Base-by-base conservation (phyloP, 768 basidiomycete genomes). In the Macrocybe gigantea region DNA sequence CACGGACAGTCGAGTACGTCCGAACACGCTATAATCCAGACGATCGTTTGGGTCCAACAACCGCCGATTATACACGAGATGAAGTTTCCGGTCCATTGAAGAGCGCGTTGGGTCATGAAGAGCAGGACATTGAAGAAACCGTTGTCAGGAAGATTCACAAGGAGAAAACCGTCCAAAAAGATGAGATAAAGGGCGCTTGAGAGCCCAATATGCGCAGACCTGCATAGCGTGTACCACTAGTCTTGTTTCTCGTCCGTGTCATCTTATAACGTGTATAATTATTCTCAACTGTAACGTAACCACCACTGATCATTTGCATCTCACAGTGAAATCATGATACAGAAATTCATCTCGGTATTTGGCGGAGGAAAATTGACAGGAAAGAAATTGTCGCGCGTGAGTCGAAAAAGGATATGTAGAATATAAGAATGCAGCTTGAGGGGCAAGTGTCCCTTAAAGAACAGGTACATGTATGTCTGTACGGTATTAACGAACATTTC, bases 31-130 rank as follows among this genome's bases (percentile, higher is more conserved):
- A 73, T 52, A 55, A 61, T 12, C 66, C 70, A 1, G 63, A 67
- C 34, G 70, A 73, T 13, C 56, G 57, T 33, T 51, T 52, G 11
- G 56, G 49, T 7, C 64, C 70, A 7, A 71, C 67, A 0, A 64
- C 59, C 3, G 71, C 74, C 0, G 55, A 56, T 34, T 74, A 74
- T 46, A 38, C 57, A 37, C 63, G 60, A 33, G 77, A 79, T 46
- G 65, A 70, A 49, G 75, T 79, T 8, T 53, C 57, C 13, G 77
- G 77, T 5, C 77, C 77, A 1, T 64, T 79, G 5, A 58, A 64
- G 5, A 54, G 56, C 15, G 70, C 71, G 0, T 33, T 56, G 38
- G 66, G 22, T 22, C 22, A 56, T 32, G 57, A 58, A 13, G 29
- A 22, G 6, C 52, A 53, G 14, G 54, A 56, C 22, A 46, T 50